These are phyloP conservation scores for Xylariaceae sp. DNA, from an alignment of 2,329 filamentous ascomycete genomes.

Conservation along the genomic window DNA sequence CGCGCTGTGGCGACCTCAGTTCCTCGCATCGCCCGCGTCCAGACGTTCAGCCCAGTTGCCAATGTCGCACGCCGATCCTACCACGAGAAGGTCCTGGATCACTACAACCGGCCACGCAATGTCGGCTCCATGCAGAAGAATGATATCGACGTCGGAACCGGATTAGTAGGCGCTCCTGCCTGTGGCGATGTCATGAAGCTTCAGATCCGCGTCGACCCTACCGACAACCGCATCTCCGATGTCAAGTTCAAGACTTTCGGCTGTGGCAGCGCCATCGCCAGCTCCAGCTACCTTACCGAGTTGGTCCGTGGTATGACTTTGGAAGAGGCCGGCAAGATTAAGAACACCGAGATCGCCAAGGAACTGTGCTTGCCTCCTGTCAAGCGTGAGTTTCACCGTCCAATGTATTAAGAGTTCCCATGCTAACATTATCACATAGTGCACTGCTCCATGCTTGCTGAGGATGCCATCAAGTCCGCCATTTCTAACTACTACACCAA, in stretches of 20 bases:
- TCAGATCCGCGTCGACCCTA: constrained; percentile 75
- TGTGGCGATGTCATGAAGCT: constrained; percentile 93
- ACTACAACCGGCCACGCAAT: constrained; percentile 75
- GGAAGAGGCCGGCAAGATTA: constrained; percentile 85
- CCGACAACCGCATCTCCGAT: constrained; percentile 68
- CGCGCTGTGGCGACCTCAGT: constrained; percentile 39
- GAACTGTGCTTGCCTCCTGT: constrained; percentile 78
- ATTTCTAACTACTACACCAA: constrained; percentile 89
- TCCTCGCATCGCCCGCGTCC: constrained; percentile 38
- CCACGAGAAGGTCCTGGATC: constrained; percentile 65
- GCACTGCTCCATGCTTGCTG: constrained; percentile 88
- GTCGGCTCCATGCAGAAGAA: constrained; percentile 71
- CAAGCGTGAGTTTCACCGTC: constrained; percentile 51
- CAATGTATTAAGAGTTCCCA: constrained; percentile 18
- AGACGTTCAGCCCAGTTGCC: constrained; percentile 38
- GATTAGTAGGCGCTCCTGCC: constrained; percentile 76
- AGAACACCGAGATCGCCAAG: constrained; percentile 97
- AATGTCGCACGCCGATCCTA: constrained; percentile 42
- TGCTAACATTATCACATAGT: constrained; percentile 42
- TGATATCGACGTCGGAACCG: constrained; percentile 68
- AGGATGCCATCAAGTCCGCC: constrained; percentile 88
- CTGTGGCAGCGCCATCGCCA: constrained; percentile 83
- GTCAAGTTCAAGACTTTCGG: constrained; percentile 85
- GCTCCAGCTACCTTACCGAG: constrained; percentile 89
- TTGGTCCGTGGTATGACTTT: constrained; percentile 93